Percentiles rank a stretch among this genome's conserved stretches.
Evolutionary conservation across 2,329 filamentous ascomycete species (phyloP).

Genomic region (Talaromyces sp.): DNA sequence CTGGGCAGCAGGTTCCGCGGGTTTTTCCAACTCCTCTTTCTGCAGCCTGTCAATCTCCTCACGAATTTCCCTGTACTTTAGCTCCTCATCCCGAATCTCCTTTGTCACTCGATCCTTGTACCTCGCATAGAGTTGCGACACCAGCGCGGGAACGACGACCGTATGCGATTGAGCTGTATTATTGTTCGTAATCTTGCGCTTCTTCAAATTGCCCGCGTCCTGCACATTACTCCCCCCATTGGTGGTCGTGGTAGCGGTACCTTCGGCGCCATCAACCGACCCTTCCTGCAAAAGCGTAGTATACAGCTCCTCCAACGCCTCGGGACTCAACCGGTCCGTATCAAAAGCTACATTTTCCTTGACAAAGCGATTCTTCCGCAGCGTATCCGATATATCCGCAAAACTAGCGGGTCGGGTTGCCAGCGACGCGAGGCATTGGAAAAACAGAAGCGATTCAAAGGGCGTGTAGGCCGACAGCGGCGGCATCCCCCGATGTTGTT

Average conservation of each 20-base stretch:
- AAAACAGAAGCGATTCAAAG: conserved; percentile 80
- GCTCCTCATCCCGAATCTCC: conserved; percentile 71
- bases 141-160: conserved; percentile 64
- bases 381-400: conserved; percentile 64
- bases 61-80: conserved; percentile 57
- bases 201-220: conserved; percentile 51
- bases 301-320: conserved; percentile 75
- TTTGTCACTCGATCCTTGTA: conserved; percentile 67
- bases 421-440: conserved; percentile 69
- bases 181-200: conserved; percentile 67
- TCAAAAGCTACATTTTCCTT: conserved; percentile 68
- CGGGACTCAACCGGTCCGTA: conserved; percentile 65
- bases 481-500: conserved; percentile 49
- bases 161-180: conserved; percentile 63
- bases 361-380: conserved; percentile 70
- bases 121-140: conserved; percentile 67
- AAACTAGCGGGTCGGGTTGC: conserved; percentile 64
- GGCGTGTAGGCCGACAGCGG: conserved; percentile 66
- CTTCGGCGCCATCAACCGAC: conserved; percentile 41
- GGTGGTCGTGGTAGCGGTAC: conserved; percentile 26
- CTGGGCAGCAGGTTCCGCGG: conserved; percentile 4
- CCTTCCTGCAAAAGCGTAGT: conserved; percentile 71
- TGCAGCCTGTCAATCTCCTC: conserved; percentile 66
- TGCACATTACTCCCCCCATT: conserved; percentile 12
- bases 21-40: conserved; percentile 51